These are phyloP conservation scores for Colletotrichum paranaense DNA, from an alignment of 2,329 filamentous ascomycete species.

Conservation along the genomic window DNA sequence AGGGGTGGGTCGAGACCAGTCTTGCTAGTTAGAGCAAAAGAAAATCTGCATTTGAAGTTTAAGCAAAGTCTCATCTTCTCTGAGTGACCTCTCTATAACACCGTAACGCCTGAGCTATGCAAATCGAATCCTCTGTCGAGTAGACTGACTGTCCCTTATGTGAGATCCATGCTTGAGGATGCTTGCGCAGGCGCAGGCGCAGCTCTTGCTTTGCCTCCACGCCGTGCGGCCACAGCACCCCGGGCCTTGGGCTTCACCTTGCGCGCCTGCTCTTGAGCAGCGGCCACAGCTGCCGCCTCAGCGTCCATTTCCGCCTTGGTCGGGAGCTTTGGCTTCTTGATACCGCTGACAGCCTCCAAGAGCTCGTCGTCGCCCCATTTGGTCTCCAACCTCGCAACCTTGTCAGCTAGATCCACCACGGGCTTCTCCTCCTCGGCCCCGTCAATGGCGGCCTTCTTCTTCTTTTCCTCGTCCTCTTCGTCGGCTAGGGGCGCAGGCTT, in stretches of 20 bases:
- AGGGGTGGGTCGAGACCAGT: conserved; percentile 24
- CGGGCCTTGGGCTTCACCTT: conserved; percentile 39
- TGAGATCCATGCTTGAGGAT: conserved; percentile 34
- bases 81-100: conserved; percentile 1
- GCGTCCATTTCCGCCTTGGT: conserved; percentile 43
- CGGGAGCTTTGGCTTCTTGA: conserved; percentile 46
- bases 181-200: conserved; percentile 40
- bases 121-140: neutral
- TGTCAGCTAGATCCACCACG: conserved; percentile 45
- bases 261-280: conserved; percentile 42
- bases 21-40: conserved; percentile 31
- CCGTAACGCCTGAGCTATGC: conserved; percentile 36
- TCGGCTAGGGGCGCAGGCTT: neutral
- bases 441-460: conserved; percentile 38
- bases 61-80: conserved; percentile 1
- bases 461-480: conserved; percentile 41
- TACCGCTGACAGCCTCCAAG: conserved; percentile 58
- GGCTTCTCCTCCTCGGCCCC: conserved; percentile 13
- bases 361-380: conserved; percentile 58
- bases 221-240: conserved; percentile 37
- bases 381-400: conserved; percentile 51
- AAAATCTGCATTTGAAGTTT: conserved; percentile 35
- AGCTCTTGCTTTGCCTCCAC: conserved; percentile 43
- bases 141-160: neutral
- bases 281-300: conserved; percentile 38